Evolutionary conservation across 805 yeast species (phyloP), one percentile per base, ranked within the genome.

Genomic region (Saturnispora sanitii): DNA sequence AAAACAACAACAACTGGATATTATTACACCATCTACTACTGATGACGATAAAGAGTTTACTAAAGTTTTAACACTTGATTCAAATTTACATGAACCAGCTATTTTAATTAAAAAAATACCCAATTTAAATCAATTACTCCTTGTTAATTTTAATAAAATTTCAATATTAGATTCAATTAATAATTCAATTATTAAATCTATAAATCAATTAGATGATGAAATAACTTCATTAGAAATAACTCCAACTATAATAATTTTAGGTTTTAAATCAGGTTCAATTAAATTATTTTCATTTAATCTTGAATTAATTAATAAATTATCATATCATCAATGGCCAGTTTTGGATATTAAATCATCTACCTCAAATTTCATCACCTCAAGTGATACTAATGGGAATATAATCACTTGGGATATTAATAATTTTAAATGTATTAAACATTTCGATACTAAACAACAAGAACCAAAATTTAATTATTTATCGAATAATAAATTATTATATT

Each of bases 91-190:
- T 21, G 22, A n/a, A 13, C 16, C 30, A 26, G 26, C 6, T 13
- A 6, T 32, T 32, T 20, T 19, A 11, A 19, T n/a, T n/a, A n/a
- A n/a, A n/a, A n/a, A n/a, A n/a, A n/a, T n/a, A n/a, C n/a, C n/a
- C n/a, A n/a, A n/a, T n/a, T n/a, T n/a, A n/a, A n/a, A n/a, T 23
- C 21, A n/a, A 15, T 34, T 11, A 18, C 23, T 25, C 15, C 12
- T 15, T 34, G 25, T 28, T n/a, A 19, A 35, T 8, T 15, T 15
- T 73, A 22, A 37, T 36, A 23, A 29, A 17, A 22, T 37, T 22
- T 6, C 15, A 18, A 13, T 37, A 16, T 13, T 22, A 6, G 16
- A 20, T 25, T 12, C 17, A 9, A 15, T 11, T 16, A 19, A 18
- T 17, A 12, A 25, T 15, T 6, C 6, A 7, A 16, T 18, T 17